Evolutionary conservation across 768 basidiomycete species (phyloP), one percentile per base, ranked within the genome.

Genomic region (Suillus occidentalis): DNA sequence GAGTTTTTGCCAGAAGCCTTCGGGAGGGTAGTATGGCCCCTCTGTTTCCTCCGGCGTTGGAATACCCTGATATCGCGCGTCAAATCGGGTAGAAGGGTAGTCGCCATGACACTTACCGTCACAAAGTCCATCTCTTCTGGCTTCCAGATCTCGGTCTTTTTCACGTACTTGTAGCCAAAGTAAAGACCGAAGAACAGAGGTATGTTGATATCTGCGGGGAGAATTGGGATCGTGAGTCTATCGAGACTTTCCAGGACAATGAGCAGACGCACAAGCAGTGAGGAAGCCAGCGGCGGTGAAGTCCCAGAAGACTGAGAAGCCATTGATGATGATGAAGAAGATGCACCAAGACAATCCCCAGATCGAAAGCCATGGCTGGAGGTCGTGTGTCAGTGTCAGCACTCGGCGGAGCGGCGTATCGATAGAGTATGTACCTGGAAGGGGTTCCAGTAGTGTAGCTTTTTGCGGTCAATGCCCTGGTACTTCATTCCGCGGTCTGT

Each of bases 81-180:
- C 18, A 59, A 2, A 12, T 42, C 6, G 10, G 42, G 58, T n/a
- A 4, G 14, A 55, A n/a, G 37, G n/a, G 20, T 5, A 28, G 14
- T 5, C 3, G n/a, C 12, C 18, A 39, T n/a, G 50, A 16, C 59
- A 77, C 84, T 65, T 61, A 86, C 87, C 16, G 88, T 89, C 61
- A 85, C 83, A 64, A 90, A 88, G 73, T 90, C 89, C 88, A 89
- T 90, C 69, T 90, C 86, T 28, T 79, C 63, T 3, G 85, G 79
- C 64, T 80, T 83, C 88, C 88, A 88, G 50, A 78, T 9, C 34
- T 42, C 31, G 4, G 74, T 69, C 58, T 58, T 67, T 60, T 69
- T 69, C 36, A 20, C 34, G 9, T 66, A 6, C 62, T 75, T 74
- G 67, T 64, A 75, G 40, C 66, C 69, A 4, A 67, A n/a, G 66